These are phyloP conservation scores for Colletotrichum acutatum DNA, from an alignment of 2,329 filamentous ascomycete genomes.

Conservation along the genomic window DNA sequence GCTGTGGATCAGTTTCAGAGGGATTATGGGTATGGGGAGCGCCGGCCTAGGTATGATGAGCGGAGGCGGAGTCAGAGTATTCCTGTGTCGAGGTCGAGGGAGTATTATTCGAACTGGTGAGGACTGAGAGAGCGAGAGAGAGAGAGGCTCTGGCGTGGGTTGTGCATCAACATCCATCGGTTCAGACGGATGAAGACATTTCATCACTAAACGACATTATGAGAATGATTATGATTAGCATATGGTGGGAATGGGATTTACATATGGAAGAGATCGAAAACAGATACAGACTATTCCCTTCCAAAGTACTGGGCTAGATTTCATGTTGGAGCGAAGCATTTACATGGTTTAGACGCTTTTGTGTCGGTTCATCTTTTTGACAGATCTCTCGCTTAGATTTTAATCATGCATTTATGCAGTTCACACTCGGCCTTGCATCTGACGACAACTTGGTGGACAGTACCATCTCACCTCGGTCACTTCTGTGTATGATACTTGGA, in stretches of 20 bases:
- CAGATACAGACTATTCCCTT: neutral
- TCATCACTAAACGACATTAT: neutral
- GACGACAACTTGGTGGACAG: neutral
- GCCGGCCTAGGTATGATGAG: slow-evolving; percentile 6
- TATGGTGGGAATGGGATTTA: no score
- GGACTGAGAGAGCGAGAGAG: neutral
- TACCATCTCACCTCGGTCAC: no score
- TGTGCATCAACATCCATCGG: no score
- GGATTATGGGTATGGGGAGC: slow-evolving; percentile 12
- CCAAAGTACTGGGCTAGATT: neutral
- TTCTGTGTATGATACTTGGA: no score
- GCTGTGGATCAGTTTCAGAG: slow-evolving; percentile 11
- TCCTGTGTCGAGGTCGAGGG: slow-evolving; percentile 15
- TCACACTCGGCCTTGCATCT: neutral
- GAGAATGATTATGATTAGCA: neutral
- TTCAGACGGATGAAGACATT: neutral
- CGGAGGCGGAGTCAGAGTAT: slow-evolving; percentile 28
- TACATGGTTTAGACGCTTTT: neutral
- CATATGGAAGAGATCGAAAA: neutral
- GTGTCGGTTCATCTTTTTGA: neutral
- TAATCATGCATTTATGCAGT: neutral
- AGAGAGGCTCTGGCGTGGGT: no score
- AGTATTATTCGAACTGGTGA: slow-evolving; percentile 16
- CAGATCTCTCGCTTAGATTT: neutral
- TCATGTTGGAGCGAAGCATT: neutral